Evolutionary conservation across 1,284 basidiomycete genomes (phyloP).

Genomic region (Ganoderma sinense): DNA sequence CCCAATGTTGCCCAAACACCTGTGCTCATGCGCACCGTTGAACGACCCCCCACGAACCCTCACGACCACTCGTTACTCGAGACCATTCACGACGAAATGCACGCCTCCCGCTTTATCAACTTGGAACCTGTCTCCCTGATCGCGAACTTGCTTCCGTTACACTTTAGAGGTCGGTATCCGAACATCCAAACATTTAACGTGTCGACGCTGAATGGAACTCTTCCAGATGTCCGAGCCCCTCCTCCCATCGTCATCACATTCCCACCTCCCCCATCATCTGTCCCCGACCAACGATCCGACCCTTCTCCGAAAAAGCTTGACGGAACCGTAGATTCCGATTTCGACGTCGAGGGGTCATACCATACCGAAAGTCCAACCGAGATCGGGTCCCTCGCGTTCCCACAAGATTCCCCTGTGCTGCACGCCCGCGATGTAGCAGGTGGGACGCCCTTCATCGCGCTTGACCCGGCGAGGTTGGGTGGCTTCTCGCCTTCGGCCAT

Average conservation of each 20-base stretch:
- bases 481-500: constrained; percentile 41
- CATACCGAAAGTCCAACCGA: constrained; percentile 11
- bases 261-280: constrained; percentile 47
- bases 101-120: constrained; percentile 71
- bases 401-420: not conserved
- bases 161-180: constrained; percentile 62
- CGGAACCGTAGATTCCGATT: not conserved
- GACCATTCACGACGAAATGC: constrained; percentile 72
- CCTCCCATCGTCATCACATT: constrained; percentile 66
- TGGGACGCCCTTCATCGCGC: constrained; percentile 43
- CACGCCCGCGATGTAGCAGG: constrained; percentile 17
- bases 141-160: constrained; percentile 59
- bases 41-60: constrained; percentile 53
- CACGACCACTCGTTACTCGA: constrained; percentile 73
- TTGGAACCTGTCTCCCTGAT: constrained; percentile 65
- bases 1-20: constrained; percentile 13
- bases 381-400: constrained; percentile 2
- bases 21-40: constrained; percentile 15
- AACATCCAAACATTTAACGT: not conserved
- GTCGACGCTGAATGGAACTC: not conserved
- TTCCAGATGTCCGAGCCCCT: constrained; percentile 66
- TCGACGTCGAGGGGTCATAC: constrained; percentile 1
- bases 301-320: not conserved
- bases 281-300: not conserved
- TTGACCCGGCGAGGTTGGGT: constrained; percentile 51